These are phyloP conservation scores for Aureoboletus auriporus DNA, from an alignment of 768 basidiomycete species.

Conservation along the genomic window DNA sequence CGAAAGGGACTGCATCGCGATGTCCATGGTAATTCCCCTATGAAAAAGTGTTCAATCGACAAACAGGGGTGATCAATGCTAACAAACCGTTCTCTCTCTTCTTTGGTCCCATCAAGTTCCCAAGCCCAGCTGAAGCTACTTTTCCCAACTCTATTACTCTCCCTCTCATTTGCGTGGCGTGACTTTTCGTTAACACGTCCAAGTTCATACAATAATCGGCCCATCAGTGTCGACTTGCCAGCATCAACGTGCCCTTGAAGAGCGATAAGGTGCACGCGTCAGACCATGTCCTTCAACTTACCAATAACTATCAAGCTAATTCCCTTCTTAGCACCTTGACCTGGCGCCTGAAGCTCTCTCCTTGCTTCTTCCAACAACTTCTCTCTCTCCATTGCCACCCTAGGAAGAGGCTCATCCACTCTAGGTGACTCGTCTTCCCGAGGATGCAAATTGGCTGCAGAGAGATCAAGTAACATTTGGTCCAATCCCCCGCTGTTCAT, in stretches of 20 bases:
- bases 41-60: conserved; percentile 5
- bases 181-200: conserved; percentile 86
- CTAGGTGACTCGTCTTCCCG: conserved; percentile 37
- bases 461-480: conserved; percentile 66
- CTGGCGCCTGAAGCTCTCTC: conserved; percentile 43
- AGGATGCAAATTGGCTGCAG: conserved; percentile 61
- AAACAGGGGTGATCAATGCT: not conserved
- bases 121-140: conserved; percentile 97
- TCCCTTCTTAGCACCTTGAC: conserved; percentile 55
- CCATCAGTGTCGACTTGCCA: conserved; percentile 98
- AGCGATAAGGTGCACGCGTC: conserved; percentile 8
- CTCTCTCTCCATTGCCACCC: conserved; percentile 65
- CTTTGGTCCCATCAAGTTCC: conserved; percentile 89
- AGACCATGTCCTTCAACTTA: conserved; percentile 30
- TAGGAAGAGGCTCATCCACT: conserved; percentile 53
- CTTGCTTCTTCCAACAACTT: conserved; percentile 82
- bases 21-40: conserved; percentile 98
- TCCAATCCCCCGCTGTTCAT: conserved; percentile 35
- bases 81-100: conserved; percentile 86
- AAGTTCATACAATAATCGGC: conserved; percentile 86
- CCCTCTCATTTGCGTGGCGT: conserved; percentile 79
- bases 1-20: conserved; percentile 74
- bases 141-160: conserved; percentile 87
- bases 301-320: conserved; percentile 92
- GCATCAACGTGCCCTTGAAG: conserved; percentile 92